phyloP scores from a whole-genome alignment of 345 rosid genomes.

The Rubroshorea leprosula region DNA sequence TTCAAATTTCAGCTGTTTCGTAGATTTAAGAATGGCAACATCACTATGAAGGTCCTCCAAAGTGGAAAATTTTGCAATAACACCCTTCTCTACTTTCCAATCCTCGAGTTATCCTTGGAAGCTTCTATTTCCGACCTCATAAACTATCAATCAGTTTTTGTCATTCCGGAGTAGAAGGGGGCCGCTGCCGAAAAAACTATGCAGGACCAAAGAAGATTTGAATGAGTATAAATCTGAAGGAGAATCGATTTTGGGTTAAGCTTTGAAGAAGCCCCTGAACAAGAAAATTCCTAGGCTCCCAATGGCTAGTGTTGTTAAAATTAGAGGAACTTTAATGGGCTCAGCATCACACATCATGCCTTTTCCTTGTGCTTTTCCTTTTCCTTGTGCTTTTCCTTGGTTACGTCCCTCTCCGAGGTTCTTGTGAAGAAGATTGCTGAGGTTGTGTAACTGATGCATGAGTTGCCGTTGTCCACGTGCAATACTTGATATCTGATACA shows the following conservation, averaged over 20 bases:
- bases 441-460: constrained; percentile 61
- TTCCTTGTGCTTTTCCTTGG: constrained; percentile 34
- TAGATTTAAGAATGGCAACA: too few relatives aligned
- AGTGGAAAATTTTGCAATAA: too few relatives aligned
- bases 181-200: constrained; percentile 1
- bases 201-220: constrained; percentile 10
- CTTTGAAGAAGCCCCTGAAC: constrained; percentile 30
- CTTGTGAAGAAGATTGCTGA: constrained; percentile 53
- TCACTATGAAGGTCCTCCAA: too few relatives aligned
- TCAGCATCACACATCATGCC: constrained; percentile 25
- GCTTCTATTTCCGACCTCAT: too few relatives aligned
- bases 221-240: constrained; percentile 9
- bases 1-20: too few relatives aligned
- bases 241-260: constrained; percentile 33
- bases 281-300: constrained; percentile 63
- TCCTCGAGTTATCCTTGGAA: too few relatives aligned
- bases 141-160: constrained; percentile 1
- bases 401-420: constrained; percentile 36
- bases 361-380: constrained; percentile 34
- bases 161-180: constrained; percentile 16
- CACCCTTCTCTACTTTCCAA: too few relatives aligned
- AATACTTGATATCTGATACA: constrained; percentile 53
- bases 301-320: constrained; percentile 46
- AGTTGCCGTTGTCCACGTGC: constrained; percentile 74
- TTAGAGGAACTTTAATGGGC: constrained; percentile 44